Base-by-base conservation (phyloP, 345 rosid species). In the Citrus australasica region DNA sequence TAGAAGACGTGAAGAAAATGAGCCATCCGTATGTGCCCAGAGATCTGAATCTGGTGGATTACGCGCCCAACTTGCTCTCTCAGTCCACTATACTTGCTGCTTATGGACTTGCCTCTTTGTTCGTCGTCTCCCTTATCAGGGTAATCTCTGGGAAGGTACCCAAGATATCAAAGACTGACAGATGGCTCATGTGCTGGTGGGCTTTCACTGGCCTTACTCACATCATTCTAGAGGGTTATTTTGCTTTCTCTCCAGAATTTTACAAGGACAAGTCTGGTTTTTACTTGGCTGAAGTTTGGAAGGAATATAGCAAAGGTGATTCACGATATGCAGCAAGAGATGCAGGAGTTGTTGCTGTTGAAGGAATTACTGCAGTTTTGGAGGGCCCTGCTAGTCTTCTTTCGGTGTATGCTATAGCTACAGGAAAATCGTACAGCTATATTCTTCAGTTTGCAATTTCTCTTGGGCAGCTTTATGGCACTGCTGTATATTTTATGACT, bases 301-400 rank as follows among this genome's bases (percentile, higher is more conserved):
- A 94, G 86, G 97, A 96, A 74, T 95, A 95, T 79, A 92, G 98
- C 85, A 95, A 95, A 92, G 98, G 98, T 62, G 99, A 95, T 84
- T 95, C 98, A 1, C 88, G 99, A 82, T 95, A 95, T 77, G 99
- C 78, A 5, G 94, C 85, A 1, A 89, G 97, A 78, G 99, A 95
- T 76, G 79, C 97, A 9, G 91, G 87, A 3, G 69, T 94, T 42
- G 85, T 95, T 67, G 63, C 92, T 67, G 91, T 95, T 73, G 98
- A 96, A 87, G 99, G 97, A 21, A 78, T 96, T 69, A 94, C 98
- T 66, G 90, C 96, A 58, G 98, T 89, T 81, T 28, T 96, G 0
- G 97, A 88, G 84, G 99, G 99, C 76, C 99, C 97, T 4, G 90
- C 96, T 61, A 78, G 80, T 83, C 91, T 96, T 79, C 78, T 96